Conservation (phyloP, 257 asterid genomes). For the Solanum sitiens region DNA sequence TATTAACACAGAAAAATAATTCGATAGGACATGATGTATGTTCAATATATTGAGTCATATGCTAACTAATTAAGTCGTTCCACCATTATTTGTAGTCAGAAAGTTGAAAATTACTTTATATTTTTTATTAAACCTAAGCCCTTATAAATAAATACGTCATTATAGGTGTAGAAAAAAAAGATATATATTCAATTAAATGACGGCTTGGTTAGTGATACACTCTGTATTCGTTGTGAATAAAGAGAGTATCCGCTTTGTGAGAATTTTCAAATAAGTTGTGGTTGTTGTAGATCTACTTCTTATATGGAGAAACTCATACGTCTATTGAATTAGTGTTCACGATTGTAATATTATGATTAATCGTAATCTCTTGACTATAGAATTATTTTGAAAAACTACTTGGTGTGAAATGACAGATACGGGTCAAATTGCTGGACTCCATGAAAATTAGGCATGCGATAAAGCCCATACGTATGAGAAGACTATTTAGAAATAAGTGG, state of each 20-base stretch:
- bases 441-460: not conserved
- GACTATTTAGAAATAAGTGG: not conserved
- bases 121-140: not conserved
- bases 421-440: not conserved
- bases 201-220: not conserved
- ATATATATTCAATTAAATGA: not conserved
- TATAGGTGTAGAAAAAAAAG: not conserved
- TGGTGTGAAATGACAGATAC: not conserved
- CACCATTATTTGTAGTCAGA: not conserved
- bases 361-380: not conserved
- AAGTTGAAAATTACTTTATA: not conserved
- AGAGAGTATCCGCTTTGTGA: not conserved
- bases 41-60: not conserved
- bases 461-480: not conserved
- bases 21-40: not conserved
- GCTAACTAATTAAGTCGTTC: not conserved
- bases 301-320: not conserved
- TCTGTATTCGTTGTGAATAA: not conserved
- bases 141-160: not conserved
- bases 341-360: fast-evolving
- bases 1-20: not conserved
- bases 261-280: fast-evolving
- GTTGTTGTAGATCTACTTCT: not conserved
- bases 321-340: no score
- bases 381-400: not conserved